Percentiles rank a stretch among this genome's conserved stretches.
Evolutionary conservation across 2,329 filamentous ascomycete species (phyloP).

Genomic region (Fusarium brevicatenulatum): DNA sequence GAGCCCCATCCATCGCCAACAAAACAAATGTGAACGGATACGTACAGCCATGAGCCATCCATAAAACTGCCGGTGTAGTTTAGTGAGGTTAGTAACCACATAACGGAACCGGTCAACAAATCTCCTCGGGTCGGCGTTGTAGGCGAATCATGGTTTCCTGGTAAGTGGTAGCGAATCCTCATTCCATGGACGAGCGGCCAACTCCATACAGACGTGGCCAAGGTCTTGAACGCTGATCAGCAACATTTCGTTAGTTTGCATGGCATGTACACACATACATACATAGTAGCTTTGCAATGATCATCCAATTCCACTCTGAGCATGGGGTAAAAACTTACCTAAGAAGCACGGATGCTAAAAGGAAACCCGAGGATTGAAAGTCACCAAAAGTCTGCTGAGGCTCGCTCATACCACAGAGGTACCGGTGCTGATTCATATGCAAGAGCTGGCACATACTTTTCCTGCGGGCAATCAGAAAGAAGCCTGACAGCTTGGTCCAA

Average conservation of each 20-base stretch:
- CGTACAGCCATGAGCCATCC: neutral
- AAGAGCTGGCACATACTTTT: slow-evolving; percentile 26
- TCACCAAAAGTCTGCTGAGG: slow-evolving; percentile 6
- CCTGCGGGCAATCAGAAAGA: slow-evolving; percentile 23
- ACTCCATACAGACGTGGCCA: slow-evolving; percentile 10
- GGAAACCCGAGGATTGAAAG: neutral
- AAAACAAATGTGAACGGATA: slow-evolving; percentile 8
- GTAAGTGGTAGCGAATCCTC: slow-evolving; percentile 10
- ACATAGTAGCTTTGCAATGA: slow-evolving; percentile 6
- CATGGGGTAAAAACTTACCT: slow-evolving; percentile 24
- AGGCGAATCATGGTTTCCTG: slow-evolving; percentile 14
- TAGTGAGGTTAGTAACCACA: slow-evolving; percentile 16
- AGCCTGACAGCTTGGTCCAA: slow-evolving; percentile 40
- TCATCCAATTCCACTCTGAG: slow-evolving; percentile 25
- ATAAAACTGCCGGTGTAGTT: slow-evolving; percentile 19
- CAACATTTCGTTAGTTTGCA: slow-evolving; percentile 2
- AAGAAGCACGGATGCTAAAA: slow-evolving; percentile 12
- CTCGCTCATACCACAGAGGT: neutral
- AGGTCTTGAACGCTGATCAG: slow-evolving; percentile 14
- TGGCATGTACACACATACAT: neutral
- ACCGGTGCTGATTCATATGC: slow-evolving; percentile 22
- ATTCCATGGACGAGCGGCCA: slow-evolving; percentile 10
- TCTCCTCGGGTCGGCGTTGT: neutral
- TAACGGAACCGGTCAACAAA: slow-evolving; percentile 3
- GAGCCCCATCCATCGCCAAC: slow-evolving; percentile 24